phyloP scores from a whole-genome alignment of 2,329 filamentous ascomycete genomes.

The Fusarium cyanostomum region DNA sequence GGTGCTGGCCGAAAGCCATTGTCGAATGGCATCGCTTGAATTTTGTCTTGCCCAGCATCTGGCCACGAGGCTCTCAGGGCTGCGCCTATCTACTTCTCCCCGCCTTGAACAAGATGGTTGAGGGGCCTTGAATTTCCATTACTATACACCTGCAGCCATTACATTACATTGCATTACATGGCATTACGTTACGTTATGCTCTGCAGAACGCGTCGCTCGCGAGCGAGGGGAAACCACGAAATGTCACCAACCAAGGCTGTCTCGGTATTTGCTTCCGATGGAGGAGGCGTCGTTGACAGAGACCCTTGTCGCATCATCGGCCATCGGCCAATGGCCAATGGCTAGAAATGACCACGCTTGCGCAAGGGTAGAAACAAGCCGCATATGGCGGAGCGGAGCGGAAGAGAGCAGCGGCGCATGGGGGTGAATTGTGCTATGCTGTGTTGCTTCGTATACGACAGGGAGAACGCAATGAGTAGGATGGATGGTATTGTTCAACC shows the following conservation, averaged over 20 bases:
- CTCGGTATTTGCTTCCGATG: constrained; percentile 13
- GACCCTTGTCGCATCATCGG: constrained; percentile 28
- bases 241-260: constrained; percentile 11
- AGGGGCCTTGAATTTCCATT: constrained; percentile 41
- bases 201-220: constrained; percentile 4
- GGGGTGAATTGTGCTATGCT: not conserved
- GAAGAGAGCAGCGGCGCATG: constrained; percentile 2
- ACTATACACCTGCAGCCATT: constrained; percentile 38
- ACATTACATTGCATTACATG: constrained; percentile 35
- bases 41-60: constrained; percentile 13
- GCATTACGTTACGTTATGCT: constrained; percentile 40
- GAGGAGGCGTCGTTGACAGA: constrained; percentile 17
- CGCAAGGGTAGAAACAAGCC: not conserved
- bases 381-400: constrained; percentile 20
- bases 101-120: constrained; percentile 26
- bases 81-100: constrained; percentile 12
- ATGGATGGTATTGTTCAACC: constrained; percentile 4
- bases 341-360: not conserved
- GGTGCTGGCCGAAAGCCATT: constrained; percentile 21
- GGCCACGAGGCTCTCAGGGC: constrained; percentile 36
- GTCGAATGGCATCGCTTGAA: constrained; percentile 36
- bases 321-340: constrained; percentile 5
- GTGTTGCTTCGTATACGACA: constrained; percentile 22
- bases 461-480: constrained; percentile 13
- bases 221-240: not conserved